These are phyloP conservation scores for Kodamaea alishanica DNA, from an alignment of 1,139 yeast species.

Conservation along the genomic window DNA sequence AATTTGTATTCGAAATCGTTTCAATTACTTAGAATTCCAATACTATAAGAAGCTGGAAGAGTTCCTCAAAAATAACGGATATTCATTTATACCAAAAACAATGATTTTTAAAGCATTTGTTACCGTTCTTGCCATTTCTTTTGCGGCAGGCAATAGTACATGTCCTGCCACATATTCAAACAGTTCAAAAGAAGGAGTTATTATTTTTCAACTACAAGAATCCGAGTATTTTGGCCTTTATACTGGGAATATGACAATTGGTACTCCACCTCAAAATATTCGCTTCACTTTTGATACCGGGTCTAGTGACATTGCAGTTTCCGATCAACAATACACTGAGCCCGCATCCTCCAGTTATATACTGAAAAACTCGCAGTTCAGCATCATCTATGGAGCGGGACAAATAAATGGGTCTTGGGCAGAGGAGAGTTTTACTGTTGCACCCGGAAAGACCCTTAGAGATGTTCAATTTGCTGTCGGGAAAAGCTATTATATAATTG, in stretches of 20 bases:
- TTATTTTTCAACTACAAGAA: too few relatives aligned
- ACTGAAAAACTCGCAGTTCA: constrained; percentile 1
- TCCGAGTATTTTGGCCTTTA: not conserved
- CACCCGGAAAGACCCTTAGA: too few relatives aligned
- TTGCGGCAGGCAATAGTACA: too few relatives aligned
- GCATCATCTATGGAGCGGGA: constrained; percentile 9
- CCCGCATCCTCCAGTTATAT: constrained; percentile 6
- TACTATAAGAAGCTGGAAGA: too few relatives aligned
- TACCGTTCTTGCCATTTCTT: too few relatives aligned
- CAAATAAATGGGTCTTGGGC: constrained; percentile 9
- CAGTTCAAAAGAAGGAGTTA: too few relatives aligned
- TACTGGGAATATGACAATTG: not conserved
- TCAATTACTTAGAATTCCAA: too few relatives aligned
- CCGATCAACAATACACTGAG: constrained; percentile 5
- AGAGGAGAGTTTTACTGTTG: constrained; percentile 3
- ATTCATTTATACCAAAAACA: too few relatives aligned
- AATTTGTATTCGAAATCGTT: too few relatives aligned
- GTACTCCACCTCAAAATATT: constrained; percentile 5
- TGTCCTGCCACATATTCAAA: too few relatives aligned
- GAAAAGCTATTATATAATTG: constrained; percentile 8
- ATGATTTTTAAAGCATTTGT: too few relatives aligned
- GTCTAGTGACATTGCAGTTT: constrained; percentile 5
- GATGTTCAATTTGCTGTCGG: constrained; percentile 13
- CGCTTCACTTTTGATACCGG: constrained; percentile 5
- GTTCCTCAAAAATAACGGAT: too few relatives aligned